A percentile compares a stretch with the other conserved stretches of the same genome.
phyloP scores from a whole-genome alignment of 2,329 filamentous ascomycete genomes.

The Hymenoscyphus fructigenus region DNA sequence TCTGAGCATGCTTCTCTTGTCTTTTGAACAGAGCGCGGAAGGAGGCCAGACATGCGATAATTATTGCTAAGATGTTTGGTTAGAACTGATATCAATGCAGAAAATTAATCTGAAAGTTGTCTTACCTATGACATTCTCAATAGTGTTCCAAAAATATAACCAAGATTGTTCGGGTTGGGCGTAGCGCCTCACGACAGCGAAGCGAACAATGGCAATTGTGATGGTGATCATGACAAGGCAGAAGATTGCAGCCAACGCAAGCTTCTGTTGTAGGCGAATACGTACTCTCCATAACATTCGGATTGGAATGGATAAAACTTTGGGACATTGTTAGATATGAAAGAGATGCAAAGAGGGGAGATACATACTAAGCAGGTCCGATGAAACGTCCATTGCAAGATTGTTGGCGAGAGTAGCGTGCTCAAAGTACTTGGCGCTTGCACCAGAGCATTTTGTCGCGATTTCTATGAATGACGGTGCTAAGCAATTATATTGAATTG shows the following conservation, averaged over 20 bases:
- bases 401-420: no score
- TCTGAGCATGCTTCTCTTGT: no score
- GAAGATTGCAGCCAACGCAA: background rate
- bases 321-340: no score
- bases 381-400: no score
- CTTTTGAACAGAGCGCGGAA: background rate
- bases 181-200: background rate
- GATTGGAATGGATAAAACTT: background rate
- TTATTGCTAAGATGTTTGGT: background rate
- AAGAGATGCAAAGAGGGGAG: no score
- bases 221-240: background rate
- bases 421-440: no score
- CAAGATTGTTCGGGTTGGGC: background rate
- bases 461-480: no score
- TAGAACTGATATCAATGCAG: background rate
- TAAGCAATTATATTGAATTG: no score
- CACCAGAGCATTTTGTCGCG: no score
- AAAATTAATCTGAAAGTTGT: background rate
- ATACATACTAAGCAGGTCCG: no score
- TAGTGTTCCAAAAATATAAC: background rate
- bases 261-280: background rate
- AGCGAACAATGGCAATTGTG: background rate
- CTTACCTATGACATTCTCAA: background rate
- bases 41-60: conserved; percentile 1
- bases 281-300: background rate